Conservation (phyloP, 192 early-diverging fungal genomes). For the Umbelopsis vinacea region DNA sequence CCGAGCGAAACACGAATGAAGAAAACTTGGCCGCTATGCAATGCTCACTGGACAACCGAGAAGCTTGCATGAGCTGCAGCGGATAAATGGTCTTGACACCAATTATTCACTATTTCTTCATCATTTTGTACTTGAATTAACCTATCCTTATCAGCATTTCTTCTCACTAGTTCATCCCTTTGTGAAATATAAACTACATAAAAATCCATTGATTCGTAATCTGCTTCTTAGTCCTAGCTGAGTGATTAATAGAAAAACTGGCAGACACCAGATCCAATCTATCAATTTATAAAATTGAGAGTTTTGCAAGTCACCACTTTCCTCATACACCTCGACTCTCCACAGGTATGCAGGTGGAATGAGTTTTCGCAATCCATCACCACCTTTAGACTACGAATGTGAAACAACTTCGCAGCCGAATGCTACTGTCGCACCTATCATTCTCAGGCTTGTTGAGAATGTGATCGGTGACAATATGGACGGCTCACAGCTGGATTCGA, state of each 20-base stretch:
- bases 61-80: constrained; percentile 91
- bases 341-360: not conserved
- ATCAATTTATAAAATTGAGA: not conserved
- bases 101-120: constrained; percentile 1
- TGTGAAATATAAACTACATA: constrained; percentile 16
- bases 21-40: constrained; percentile 37
- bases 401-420: not conserved
- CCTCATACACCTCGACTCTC: not conserved
- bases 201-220: not conserved
- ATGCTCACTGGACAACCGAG: constrained; percentile 77
- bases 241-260: too few species aligned
- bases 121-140: not conserved
- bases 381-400: constrained; percentile 3
- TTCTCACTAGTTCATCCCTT: constrained; percentile 12
- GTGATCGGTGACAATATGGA: constrained; percentile 20
- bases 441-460: constrained; percentile 30
- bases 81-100: constrained; percentile 53
- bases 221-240: too few species aligned
- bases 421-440: constrained; percentile 25
- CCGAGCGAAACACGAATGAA: constrained; percentile 32
- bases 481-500: not conserved
- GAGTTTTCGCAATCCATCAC: constrained; percentile 19
- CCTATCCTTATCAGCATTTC: constrained; percentile 7
- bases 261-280: too few species aligned
- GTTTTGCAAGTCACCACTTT: not conserved